Evolutionary conservation across 2,329 filamentous ascomycete genomes (phyloP), one percentile per base, ranked within the genome.

Genomic region (Iodosphaeria phyllophila): DNA sequence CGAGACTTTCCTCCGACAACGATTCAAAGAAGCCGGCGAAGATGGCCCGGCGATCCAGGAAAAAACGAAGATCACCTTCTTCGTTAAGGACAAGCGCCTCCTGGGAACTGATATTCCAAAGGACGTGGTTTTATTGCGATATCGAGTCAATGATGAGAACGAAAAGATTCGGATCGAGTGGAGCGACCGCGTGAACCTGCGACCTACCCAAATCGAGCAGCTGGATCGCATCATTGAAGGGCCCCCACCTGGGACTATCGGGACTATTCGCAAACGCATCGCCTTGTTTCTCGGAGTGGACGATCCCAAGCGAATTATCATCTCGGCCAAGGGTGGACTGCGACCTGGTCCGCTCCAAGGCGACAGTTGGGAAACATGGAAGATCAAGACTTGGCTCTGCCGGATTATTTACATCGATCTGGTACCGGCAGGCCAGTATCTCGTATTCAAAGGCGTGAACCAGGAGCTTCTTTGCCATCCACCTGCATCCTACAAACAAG

Each of bases 391-490:
- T 6, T 50, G 47, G 47, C 34, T 48, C 10, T 50, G 43, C 23
- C 40, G 40, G 2, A 36, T 40, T 29, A 28, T 52, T n/a, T 23
- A 30, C 6, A 32, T 50, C 15, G 31, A 40, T 19, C 13, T 49
- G 11, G 29, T 27, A 9, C 33, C 31, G 0, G 15, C 21, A 8
- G 22, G 28, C 3, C 26, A 33, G 4, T 47, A 42, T 16, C 30
- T 47, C 16, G 26, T 48, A 6, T 23, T 50, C 9, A 34, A 27
- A 7, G 44, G 43, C 2, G 31, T 41, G n/a, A 42, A 43, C 16
- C 37, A 46, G 27, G 33, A 43, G 20, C 51, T 50, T 24, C 16
- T 51, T 19, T 47, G 38, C 19, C 47, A 50, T 21, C 36, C 36
- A 6, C 14, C 28, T 7, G 4, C 18, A 12, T n/a, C n/a, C n/a